Conservation (phyloP, 164 flowering plant genomes). For the Cinnamomum micranthum region DNA sequence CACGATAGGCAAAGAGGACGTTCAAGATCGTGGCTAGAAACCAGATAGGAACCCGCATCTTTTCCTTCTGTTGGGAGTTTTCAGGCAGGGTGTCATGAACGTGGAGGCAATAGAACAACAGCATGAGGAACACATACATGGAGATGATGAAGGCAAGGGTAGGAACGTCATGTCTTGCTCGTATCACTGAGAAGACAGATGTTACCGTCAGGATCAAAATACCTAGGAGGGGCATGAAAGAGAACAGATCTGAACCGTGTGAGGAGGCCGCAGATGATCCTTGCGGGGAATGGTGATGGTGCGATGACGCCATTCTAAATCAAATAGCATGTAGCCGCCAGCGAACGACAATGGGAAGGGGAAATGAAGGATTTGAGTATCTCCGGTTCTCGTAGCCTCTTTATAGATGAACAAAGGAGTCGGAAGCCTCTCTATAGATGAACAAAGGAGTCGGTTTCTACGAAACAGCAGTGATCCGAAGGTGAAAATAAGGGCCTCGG, state of each 20-base stretch:
- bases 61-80: neutral
- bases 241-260: neutral
- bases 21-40: neutral
- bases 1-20: slow-evolving; percentile 1
- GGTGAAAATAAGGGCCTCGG: too few relatives aligned
- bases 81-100: neutral
- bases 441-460: too few relatives aligned
- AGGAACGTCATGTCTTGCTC: neutral
- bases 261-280: neutral
- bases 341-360: too few relatives aligned
- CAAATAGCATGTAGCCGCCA: too few relatives aligned
- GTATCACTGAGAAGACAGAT: neutral
- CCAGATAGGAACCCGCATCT: neutral
- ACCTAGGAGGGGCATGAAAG: neutral
- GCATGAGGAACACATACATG: neutral
- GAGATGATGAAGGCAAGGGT: neutral
- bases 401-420: too few relatives aligned
- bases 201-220: neutral
- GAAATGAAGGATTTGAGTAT: too few relatives aligned
- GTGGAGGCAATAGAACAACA: neutral
- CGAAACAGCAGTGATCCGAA: too few relatives aligned
- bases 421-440: too few relatives aligned
- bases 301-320: too few relatives aligned
- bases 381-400: too few relatives aligned
- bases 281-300: too few relatives aligned